Evolutionary conservation across 768 basidiomycete genomes (phyloP).

Genomic region (Hericium erinaceus): DNA sequence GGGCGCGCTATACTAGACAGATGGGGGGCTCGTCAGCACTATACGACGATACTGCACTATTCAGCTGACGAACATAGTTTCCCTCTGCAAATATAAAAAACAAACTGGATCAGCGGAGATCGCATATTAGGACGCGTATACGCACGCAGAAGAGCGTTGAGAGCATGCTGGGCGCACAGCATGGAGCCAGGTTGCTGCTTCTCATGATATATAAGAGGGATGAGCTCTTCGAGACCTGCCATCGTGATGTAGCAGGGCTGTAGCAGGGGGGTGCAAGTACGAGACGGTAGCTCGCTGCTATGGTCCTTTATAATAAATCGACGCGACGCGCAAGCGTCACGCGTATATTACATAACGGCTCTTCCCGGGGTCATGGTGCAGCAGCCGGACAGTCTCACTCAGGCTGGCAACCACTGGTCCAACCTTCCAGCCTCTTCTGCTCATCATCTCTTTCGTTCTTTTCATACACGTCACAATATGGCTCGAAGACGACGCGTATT

Average conservation of each 20-base stretch:
- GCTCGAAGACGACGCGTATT: background rate
- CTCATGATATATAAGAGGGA: conserved; percentile 65
- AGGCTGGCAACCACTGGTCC: background rate
- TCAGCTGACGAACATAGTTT: conserved; percentile 34
- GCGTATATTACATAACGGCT: conserved; percentile 18
- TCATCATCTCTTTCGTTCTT: background rate
- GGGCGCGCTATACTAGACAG: conserved; percentile 59
- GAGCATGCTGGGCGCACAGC: conserved; percentile 82
- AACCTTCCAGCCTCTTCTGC: background rate
- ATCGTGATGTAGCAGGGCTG: conserved; percentile 25
- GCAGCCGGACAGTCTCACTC: background rate
- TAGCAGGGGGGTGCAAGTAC: background rate
- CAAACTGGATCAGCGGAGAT: background rate
- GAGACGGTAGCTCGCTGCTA: background rate
- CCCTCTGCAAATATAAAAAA: conserved; percentile 27
- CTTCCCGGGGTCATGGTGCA: conserved; percentile 6
- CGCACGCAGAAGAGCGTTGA: conserved; percentile 74
- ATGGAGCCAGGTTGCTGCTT: conserved; percentile 69
- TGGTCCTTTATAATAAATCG: background rate
- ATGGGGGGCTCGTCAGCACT: background rate
- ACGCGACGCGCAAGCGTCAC: conserved; percentile 3
- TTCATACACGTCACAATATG: background rate
- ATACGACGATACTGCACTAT: background rate
- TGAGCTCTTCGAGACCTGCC: conserved; percentile 49
- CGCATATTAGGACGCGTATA: conserved; percentile 7